Evolutionary conservation across 129 eudicot genomes (phyloP).

Genomic region (Pseudognaphalium luteoalbum): DNA sequence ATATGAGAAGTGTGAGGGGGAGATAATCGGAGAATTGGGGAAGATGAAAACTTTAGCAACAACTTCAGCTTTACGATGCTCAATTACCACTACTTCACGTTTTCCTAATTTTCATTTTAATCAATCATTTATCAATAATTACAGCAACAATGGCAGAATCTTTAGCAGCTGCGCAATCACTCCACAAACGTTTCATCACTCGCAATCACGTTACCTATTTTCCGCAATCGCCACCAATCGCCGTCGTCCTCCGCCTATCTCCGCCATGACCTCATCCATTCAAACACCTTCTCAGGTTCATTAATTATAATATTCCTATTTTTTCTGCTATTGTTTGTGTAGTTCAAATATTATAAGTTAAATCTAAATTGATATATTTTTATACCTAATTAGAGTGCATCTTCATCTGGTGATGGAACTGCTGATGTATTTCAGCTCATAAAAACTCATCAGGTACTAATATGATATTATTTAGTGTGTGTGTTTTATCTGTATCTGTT

Average conservation of each 20-base stretch:
- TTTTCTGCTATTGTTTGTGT: background rate
- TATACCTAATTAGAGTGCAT: constrained; percentile 35
- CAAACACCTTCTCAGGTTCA: constrained; percentile 44
- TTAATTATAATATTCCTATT: background rate
- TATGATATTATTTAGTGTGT: background rate
- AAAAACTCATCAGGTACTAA: constrained; percentile 82
- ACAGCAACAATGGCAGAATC: constrained; percentile 26
- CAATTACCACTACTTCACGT: constrained; percentile 27
- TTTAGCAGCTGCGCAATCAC: constrained; percentile 8
- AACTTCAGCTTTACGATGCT: constrained; percentile 35
- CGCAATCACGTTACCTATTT: constrained; percentile 32
- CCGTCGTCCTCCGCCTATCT: constrained; percentile 34
- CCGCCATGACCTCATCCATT: constrained; percentile 55
- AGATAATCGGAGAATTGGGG: constrained; percentile 23
- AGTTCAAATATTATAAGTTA: background rate
- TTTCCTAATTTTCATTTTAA: constrained; percentile 6
- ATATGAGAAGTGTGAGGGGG: background rate
- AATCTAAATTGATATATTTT: background rate
- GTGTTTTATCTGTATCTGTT: constrained; percentile 4
- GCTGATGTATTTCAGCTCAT: constrained; percentile 60
- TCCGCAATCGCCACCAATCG: constrained; percentile 26
- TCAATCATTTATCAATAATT: background rate
- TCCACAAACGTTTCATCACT: constrained; percentile 14
- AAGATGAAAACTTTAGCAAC: constrained; percentile 37
- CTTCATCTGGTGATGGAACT: constrained; percentile 48